Conservation (phyloP, 305 asterid species). For the Fraxinus nigra region DNA sequence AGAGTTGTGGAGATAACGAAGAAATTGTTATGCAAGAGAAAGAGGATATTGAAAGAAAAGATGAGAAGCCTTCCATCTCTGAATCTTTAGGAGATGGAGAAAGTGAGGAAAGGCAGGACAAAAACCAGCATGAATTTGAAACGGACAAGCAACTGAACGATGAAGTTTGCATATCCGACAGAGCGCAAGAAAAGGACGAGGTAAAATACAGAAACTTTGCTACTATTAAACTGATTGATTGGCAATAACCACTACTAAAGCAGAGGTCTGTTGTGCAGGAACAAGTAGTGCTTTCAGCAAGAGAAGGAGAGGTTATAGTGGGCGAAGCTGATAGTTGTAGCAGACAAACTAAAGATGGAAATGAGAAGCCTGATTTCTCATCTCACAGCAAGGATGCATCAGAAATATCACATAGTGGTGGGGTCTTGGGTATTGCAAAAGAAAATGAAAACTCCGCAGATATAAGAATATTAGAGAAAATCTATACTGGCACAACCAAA, state of each 20-base stretch:
- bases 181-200: slow-evolving; percentile 30
- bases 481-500: neutral
- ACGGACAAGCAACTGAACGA: slow-evolving; percentile 7
- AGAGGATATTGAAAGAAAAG: slow-evolving; percentile 16
- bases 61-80: slow-evolving; percentile 15
- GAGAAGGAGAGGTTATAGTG: slow-evolving; percentile 22
- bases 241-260: slow-evolving; percentile 12
- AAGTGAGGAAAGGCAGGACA: slow-evolving; percentile 25
- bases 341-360: slow-evolving; percentile 26
- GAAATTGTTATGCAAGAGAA: slow-evolving; percentile 16
- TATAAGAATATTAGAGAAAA: neutral
- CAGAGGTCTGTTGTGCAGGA: slow-evolving; percentile 35
- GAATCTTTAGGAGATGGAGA: slow-evolving; percentile 22
- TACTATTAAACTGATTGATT: slow-evolving; percentile 9
- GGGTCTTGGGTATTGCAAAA: slow-evolving; percentile 15
- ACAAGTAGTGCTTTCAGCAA: slow-evolving; percentile 21
- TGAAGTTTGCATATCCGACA: slow-evolving; percentile 24
- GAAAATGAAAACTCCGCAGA: slow-evolving; percentile 13
- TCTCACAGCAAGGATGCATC: slow-evolving; percentile 18
- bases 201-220: slow-evolving; percentile 27
- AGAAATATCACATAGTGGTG: slow-evolving; percentile 20
- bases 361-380: slow-evolving; percentile 22
- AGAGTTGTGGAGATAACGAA: slow-evolving; percentile 18
- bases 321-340: slow-evolving; percentile 18
- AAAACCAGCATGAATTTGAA: neutral